Evolutionary conservation across 805 yeast species (phyloP), one percentile per base, ranked within the genome.

Genomic region (Scheffersomyces stipitis): DNA sequence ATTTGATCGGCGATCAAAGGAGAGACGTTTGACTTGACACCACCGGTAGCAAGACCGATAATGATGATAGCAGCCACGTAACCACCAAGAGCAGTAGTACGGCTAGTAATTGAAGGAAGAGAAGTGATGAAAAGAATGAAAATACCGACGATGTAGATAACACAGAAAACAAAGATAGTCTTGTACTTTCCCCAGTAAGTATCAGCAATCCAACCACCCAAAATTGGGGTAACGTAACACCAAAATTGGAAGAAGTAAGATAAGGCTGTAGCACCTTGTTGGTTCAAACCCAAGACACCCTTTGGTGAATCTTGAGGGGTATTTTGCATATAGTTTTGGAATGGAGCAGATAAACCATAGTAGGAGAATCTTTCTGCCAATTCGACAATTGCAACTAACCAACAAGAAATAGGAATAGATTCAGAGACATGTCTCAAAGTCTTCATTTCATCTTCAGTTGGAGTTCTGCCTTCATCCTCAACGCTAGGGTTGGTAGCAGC

Each of bases 281-380:
- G 66, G 37, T 82, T 80, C 49, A 82, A 68, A 32, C 74, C 73
- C 42, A 86, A 69, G 8, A 81, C 78, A 59, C 88, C 85, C 22
- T 51, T 45, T 13, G 72, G 71, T 13, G 40, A 30, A 43, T 60
- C 67, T 31, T 49, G 30, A n/a, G 71, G 69, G 26, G 59, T 56
- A 42, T 77, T 66, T 58, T 82, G 86, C 83, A 86, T 82, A 61
- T 83, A 85, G 65, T 86, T 86, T 64, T 78, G 83, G 65, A 86
- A 80, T 5, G 87, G 84, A 40, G 86, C 84, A 31, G 81, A 73
- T 42, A 83, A 66, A 54, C 95, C 93, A 52, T 86, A 86, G 67
- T 81, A 86, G 9, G 91, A 75, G 57, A 86, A 85, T 48, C 95
- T 76, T 62, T 86, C 95, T 32, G 90, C 77, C 44, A 86, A 76